Evolutionary conservation across 495 filamentous ascomycete species (phyloP).

Genomic region (Penicillium manginii): DNA sequence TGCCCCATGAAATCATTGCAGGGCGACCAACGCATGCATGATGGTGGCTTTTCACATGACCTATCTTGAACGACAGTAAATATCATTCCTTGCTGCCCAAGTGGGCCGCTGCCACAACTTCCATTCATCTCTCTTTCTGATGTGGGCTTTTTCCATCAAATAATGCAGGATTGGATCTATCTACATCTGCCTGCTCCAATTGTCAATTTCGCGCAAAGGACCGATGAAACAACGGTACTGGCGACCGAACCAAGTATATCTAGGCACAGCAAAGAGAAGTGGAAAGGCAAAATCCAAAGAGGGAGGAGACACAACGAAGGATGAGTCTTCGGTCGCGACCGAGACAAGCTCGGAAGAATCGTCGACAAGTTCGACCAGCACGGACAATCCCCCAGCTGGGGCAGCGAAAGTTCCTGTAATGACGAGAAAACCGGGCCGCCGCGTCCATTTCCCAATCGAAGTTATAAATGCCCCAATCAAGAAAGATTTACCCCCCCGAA

Average conservation of each 20-base stretch:
- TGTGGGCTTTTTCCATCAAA: conserved; percentile 5
- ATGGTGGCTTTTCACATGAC: conserved; percentile 1
- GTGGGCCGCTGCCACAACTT: conserved; percentile 1
- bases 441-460: conserved; percentile 5
- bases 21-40: conserved; percentile 6
- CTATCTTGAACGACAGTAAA: conserved; percentile 1
- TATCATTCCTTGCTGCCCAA: conserved; percentile 6
- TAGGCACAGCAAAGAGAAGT: neutral
- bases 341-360: neutral
- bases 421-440: conserved; percentile 1
- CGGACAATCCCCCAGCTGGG: neutral
- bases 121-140: neutral
- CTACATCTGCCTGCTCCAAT: neutral
- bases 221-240: conserved; percentile 5
- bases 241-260: conserved; percentile 5
- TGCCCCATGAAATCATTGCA: neutral
- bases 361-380: neutral
- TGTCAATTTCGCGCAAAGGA: neutral
- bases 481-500: neutral
- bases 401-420: conserved; percentile 2
- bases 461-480: conserved; percentile 5
- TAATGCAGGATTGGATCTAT: neutral
- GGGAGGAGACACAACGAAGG: neutral
- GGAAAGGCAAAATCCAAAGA: neutral
- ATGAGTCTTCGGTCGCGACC: neutral